Base-by-base conservation (phyloP, 495 filamentous ascomycete species). In the Tetracladium marchalianum region DNA sequence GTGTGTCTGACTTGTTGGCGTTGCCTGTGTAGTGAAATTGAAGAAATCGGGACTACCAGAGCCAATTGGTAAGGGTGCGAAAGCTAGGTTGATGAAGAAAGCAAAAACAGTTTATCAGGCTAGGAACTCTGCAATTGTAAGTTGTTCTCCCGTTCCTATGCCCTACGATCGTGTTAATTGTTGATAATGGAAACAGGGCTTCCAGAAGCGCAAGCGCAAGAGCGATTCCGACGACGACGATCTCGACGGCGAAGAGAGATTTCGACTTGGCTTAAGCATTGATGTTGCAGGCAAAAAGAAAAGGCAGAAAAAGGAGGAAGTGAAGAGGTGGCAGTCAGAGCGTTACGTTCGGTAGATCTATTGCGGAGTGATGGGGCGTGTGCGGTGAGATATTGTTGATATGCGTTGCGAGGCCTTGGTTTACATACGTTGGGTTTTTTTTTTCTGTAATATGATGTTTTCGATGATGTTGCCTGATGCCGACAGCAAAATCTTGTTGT, bases 231-330 rank as follows among this genome's bases (percentile, higher is more conserved):
- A 15, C 9, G 51, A 49, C 13, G 35, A 44, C 22, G 43, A 55
- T 31, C 36, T 55, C 8, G 52, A 55, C 19, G 52, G 52, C 8
- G 52, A 55, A 43, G 52, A 55, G n/a, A 34, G 48, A 36, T 32
- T 44, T 15, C 37, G 48, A 17, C 44, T 43, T n/a, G 47, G 45
- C 10, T 37, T 39, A 16, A 44, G 10, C n/a, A 16, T 43, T 27
- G 22, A 27, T 3, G 22, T 27, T 27, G 22, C 22, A 27, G 22
- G 22, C 22, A 27, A 27, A 27, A 27, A 7, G 22, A 27, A 27
- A 7, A 27, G 7, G 7, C 22, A 27, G 22, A 27, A 27, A 27
- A 27, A 27, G 22, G 7, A 27, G 22, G 22, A 27, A 27, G 22
- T 3, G 7, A 27, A 7, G 22, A 27, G 7, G 22, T 27, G 22